phyloP scores from a whole-genome alignment of 805 yeast species.

The Priceomyces castillae region DNA sequence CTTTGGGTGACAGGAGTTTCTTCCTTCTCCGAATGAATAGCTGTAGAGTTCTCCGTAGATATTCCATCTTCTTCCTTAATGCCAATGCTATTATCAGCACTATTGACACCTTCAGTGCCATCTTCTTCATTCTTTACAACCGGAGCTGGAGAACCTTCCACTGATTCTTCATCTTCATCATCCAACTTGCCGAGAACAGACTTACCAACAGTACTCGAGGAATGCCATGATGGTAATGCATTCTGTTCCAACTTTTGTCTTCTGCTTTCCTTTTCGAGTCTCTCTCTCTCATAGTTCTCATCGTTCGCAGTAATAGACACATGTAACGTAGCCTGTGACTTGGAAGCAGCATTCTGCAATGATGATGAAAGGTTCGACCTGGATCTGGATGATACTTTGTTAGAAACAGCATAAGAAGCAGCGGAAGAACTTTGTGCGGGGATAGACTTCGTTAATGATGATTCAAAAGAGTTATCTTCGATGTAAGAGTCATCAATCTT shows the following conservation, averaged over 20 bases:
- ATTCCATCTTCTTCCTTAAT: slow-evolving; percentile 4
- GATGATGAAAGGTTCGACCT: slow-evolving; percentile 31
- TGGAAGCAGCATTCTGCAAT: slow-evolving; percentile 50
- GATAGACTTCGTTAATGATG: slow-evolving; percentile 70
- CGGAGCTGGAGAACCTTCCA: slow-evolving; percentile 19
- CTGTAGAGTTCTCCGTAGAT: slow-evolving; percentile 7
- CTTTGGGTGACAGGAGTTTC: slow-evolving; percentile 13
- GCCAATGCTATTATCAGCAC: slow-evolving; percentile 13
- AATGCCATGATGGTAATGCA: slow-evolving; percentile 96
- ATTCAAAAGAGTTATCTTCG: slow-evolving; percentile 41
- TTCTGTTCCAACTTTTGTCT: slow-evolving; percentile 78
- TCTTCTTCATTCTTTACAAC: slow-evolving; percentile 16
- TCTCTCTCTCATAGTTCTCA: slow-evolving; percentile 67
- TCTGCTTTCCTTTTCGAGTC: slow-evolving; percentile 62
- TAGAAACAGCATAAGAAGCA: slow-evolving; percentile 67
- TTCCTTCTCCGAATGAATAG: slow-evolving; percentile 12
- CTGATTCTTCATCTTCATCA: slow-evolving; percentile 27
- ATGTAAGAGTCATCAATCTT: slow-evolving; percentile 40
- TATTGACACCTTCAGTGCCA: slow-evolving; percentile 11
- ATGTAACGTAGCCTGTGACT: slow-evolving; percentile 81
- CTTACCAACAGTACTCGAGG: slow-evolving; percentile 83
- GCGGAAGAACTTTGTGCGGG: slow-evolving; percentile 75
- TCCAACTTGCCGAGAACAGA: slow-evolving; percentile 54
- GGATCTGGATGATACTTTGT: slow-evolving; percentile 32
- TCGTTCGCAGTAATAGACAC: slow-evolving; percentile 88